Conservation (phyloP, 1,284 basidiomycete species). For the Apiotrichum akiyoshidainum region DNA sequence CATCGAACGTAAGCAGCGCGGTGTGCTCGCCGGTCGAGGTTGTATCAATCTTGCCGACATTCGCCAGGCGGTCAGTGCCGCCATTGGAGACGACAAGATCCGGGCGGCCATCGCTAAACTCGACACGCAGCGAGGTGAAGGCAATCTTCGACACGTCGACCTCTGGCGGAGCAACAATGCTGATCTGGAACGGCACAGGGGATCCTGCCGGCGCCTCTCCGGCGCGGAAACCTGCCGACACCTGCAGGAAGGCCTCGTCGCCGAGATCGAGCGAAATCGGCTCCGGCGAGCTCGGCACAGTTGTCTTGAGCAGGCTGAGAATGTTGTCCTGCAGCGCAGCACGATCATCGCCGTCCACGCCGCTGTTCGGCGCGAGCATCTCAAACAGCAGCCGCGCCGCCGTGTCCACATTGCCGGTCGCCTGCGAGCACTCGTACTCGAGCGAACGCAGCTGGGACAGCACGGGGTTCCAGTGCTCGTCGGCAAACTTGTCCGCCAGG, state of each 20-base stretch:
- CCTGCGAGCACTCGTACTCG: constrained; percentile 76
- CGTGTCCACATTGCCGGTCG: constrained; percentile 68
- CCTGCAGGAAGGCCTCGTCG: not conserved
- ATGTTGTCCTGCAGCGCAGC: constrained; percentile 59
- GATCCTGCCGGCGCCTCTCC: constrained; percentile 62
- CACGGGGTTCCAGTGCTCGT: constrained; percentile 71
- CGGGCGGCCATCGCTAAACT: constrained; percentile 41
- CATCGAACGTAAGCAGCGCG: constrained; percentile 22
- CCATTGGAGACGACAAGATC: constrained; percentile 25
- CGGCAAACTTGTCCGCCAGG: constrained; percentile 76
- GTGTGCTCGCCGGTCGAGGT: not conserved
- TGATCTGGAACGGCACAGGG: constrained; percentile 66
- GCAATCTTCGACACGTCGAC: constrained; percentile 37
- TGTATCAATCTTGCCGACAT: constrained; percentile 6
- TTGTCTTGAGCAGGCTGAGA: constrained; percentile 66
- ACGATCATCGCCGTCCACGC: constrained; percentile 35
- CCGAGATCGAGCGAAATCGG: constrained; percentile 63
- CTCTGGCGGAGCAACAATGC: constrained; percentile 45
- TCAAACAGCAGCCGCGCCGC: constrained; percentile 72
- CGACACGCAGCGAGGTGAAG: constrained; percentile 35
- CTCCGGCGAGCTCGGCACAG: constrained; percentile 60
- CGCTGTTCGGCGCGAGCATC: constrained; percentile 68
- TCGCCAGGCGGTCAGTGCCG: constrained; percentile 4
- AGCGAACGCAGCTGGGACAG: constrained; percentile 66
- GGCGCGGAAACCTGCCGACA: constrained; percentile 59